These are phyloP conservation scores for Moesziomyces aphidis DNA, from an alignment of 1,284 basidiomycete genomes.

Conservation along the genomic window DNA sequence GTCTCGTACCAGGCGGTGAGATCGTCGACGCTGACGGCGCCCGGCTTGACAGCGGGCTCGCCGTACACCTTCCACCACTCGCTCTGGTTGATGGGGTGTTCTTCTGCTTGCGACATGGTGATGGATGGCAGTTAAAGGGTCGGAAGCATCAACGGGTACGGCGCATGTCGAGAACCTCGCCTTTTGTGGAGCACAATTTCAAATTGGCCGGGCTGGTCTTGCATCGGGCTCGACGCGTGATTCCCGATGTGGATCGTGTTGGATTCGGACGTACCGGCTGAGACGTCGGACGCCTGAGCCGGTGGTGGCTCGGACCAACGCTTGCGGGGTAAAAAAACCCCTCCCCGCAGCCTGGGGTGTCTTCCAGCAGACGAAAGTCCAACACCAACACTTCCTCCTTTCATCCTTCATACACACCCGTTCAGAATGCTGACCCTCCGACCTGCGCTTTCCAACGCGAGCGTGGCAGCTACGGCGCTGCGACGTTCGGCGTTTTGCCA, in stretches of 20 bases:
- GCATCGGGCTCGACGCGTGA: not conserved
- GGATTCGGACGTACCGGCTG: not conserved
- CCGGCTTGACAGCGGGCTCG: slow-evolving; percentile 33
- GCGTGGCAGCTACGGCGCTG: not conserved
- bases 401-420: not conserved
- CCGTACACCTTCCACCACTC: slow-evolving; percentile 46
- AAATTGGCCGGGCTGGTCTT: not conserved
- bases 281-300: not conserved
- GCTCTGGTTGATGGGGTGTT: slow-evolving; percentile 37
- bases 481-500: not conserved
- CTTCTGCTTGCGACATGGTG: slow-evolving; percentile 18
- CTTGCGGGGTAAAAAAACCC: not conserved
- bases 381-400: not conserved
- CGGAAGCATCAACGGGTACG: not conserved
- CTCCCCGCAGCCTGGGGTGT: not conserved
- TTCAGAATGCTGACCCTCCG: slow-evolving; percentile 23
- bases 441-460: slow-evolving; percentile 7
- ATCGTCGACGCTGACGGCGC: slow-evolving; percentile 42
- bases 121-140: not conserved
- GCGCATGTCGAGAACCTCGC: not conserved
- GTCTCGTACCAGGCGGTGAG: slow-evolving; percentile 31
- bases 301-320: not conserved
- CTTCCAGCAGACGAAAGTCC: not conserved
- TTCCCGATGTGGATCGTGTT: not conserved
- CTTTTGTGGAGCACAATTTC: not conserved